Evolutionary conservation across 2,329 filamentous ascomycete genomes (phyloP).

Genomic region (Trichoderma sp.): DNA sequence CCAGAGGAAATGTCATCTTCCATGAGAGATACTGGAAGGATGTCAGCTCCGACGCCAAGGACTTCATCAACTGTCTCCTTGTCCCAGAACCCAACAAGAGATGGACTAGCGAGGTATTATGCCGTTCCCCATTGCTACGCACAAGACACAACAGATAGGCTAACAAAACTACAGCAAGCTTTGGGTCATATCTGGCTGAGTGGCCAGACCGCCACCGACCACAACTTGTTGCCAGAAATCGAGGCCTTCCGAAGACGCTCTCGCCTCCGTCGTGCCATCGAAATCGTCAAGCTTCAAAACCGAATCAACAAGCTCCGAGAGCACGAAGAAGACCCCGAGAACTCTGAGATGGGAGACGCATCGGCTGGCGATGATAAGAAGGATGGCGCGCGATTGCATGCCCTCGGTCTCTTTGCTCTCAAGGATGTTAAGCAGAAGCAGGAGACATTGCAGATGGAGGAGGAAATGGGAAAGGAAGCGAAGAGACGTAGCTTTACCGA

Average conservation of each 20-base stretch:
- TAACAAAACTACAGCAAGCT: conserved; percentile 55
- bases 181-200: conserved; percentile 84
- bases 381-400: conserved; percentile 50
- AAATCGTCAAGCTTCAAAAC: conserved; percentile 5
- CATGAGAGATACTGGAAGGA: conserved; percentile 99
- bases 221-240: conserved; percentile 96
- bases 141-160: neutral
- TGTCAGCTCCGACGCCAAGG: conserved; percentile 90
- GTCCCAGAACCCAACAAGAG: conserved; percentile 75
- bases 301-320: conserved; percentile 67
- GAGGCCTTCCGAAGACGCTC: conserved; percentile 1
- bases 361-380: conserved; percentile 72
- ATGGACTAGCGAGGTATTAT: conserved; percentile 67
- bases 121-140: neutral
- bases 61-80: conserved; percentile 82
- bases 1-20: conserved; percentile 79
- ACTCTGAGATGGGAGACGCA: conserved; percentile 69
- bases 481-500: conserved; percentile 36
- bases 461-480: conserved; percentile 53
- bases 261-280: neutral
- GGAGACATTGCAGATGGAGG: conserved; percentile 65
- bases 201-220: conserved; percentile 86
- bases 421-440: conserved; percentile 64
- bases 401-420: conserved; percentile 18
- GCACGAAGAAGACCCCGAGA: conserved; percentile 79